These are phyloP conservation scores for Flaveria brownii DNA, from an alignment of 129 eudicot species.

Conservation along the genomic window DNA sequence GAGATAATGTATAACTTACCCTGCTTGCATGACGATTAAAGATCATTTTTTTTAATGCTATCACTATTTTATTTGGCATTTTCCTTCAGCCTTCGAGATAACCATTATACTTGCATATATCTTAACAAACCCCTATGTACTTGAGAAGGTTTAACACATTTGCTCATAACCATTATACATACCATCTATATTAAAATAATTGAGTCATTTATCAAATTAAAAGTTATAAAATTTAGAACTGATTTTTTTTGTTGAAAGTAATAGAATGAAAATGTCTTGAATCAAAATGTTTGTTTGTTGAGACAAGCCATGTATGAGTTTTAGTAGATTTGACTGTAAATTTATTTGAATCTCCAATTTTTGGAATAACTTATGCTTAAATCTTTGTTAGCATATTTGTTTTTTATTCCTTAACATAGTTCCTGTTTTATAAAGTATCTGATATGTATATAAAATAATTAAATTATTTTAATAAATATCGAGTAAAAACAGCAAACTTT, in stretches of 20 bases:
- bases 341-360: background rate
- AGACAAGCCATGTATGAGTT: background rate
- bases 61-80: background rate
- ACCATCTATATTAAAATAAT: background rate
- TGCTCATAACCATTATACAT: background rate
- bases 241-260: background rate
- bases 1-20: background rate
- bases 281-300: background rate
- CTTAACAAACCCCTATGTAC: constrained; percentile 8
- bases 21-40: background rate
- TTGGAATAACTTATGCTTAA: background rate
- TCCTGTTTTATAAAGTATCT: background rate
- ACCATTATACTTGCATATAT: constrained; percentile 11
- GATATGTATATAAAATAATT: background rate
- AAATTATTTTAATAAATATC: background rate
- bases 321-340: background rate
- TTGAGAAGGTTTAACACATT: background rate
- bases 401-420: background rate
- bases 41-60: background rate
- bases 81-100: background rate
- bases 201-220: background rate
- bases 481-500: background rate
- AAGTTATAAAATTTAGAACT: background rate
- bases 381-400: background rate
- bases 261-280: background rate